Evolutionary conservation across 2,329 filamentous ascomycete genomes (phyloP).

Genomic region (Ophiostoma sp.): DNA sequence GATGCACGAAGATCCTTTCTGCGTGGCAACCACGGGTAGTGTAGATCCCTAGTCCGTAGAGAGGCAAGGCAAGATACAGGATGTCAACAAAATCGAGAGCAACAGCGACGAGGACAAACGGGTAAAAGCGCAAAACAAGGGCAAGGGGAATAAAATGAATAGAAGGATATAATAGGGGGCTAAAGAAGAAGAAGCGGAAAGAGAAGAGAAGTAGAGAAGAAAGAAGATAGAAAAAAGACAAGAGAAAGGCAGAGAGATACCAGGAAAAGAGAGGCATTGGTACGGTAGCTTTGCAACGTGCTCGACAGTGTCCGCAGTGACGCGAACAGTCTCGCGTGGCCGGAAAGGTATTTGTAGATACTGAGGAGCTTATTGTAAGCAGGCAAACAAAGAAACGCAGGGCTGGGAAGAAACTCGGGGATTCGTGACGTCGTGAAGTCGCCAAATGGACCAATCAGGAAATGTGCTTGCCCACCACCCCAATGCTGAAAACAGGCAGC

Average conservation of each 20-base stretch:
- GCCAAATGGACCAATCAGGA: slow-evolving; percentile 1
- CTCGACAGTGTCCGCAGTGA: not conserved
- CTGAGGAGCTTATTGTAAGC: not conserved
- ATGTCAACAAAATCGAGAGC: not conserved
- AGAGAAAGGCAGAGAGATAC: not conserved
- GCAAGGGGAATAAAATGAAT: not conserved
- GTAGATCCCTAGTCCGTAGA: not conserved
- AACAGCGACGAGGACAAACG: not conserved
- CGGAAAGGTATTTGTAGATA: too few species aligned
- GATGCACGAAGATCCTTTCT: slow-evolving; percentile 7
- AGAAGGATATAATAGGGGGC: not conserved
- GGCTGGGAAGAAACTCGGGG: not conserved
- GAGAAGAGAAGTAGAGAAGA: not conserved
- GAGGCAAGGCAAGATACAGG: not conserved
- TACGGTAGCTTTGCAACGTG: not conserved
- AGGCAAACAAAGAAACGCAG: slow-evolving; percentile 10
- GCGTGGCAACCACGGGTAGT: slow-evolving; percentile 12
- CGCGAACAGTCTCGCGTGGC: too few species aligned
- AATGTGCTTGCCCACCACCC: not conserved
- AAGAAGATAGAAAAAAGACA: not conserved
- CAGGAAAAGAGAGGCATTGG: too few species aligned
- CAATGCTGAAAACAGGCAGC: not conserved
- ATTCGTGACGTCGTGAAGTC: slow-evolving; percentile 12
- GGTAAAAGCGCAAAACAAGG: not conserved
- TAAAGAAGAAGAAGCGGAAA: not conserved